Evolutionary conservation across 2,329 filamentous ascomycete species (phyloP), one percentile per base, ranked within the genome.

Genomic region (Penicillium hordei): DNA sequence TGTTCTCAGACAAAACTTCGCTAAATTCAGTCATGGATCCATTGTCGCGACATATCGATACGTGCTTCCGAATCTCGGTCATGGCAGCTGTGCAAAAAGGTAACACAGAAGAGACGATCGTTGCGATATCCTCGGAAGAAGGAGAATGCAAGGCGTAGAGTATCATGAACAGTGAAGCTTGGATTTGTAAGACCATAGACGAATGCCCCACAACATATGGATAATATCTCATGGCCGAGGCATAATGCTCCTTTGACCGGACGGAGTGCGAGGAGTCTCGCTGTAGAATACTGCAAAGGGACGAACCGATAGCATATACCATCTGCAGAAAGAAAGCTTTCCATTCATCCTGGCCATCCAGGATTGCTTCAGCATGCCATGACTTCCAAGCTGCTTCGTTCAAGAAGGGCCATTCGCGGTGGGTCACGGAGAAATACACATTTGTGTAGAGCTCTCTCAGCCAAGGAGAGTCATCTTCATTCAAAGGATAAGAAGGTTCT

Each of bases 281-380:
- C 12, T 69, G 67, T 33, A 70, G 54, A 10, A 53, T 61, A 48
- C 63, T 65, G 57, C 58, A 68, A 21, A 68, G 60, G 8, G 62
- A 68, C 38, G 67, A 65, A 13, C 68, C 68, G 34, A 70, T 68
- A 13, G 67, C 66, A 61, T 69, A 64, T 4, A 70, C 66, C 64
- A 70, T 70, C 2, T 60, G 58, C 23, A 70, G 48, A 42, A 70
- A 69, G 40, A 69, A 70, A 5, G 51, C 52, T 34, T 58, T 63
- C 68, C 68, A 70, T 54, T 65, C 62, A 48, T 65, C 55, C 31
- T 57, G 56, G 38, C 60, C 55, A 6, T 51, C 50, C 5, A 54
- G 21, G 13, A 19, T 39, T 33, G 59, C 58, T 13, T 68, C 60
- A 9, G 54, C 53, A 29, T 66, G 59, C 68, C 68, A 70, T 25